Base-by-base conservation (phyloP, 129 eudicot genomes). In the Erigeron canadensis region DNA sequence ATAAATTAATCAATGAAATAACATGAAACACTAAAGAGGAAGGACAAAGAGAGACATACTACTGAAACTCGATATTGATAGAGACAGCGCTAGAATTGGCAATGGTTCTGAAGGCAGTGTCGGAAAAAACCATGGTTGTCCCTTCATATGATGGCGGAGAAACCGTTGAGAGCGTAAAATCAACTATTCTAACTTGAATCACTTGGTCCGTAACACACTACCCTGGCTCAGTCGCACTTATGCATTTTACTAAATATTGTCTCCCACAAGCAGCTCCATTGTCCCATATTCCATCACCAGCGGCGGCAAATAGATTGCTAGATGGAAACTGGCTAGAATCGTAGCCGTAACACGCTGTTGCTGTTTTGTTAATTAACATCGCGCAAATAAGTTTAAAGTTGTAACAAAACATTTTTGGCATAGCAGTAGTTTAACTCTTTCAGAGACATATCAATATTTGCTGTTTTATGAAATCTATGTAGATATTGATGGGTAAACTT, bases 251-350 rank as follows among this genome's bases (percentile, higher is more conserved):
- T 84, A 85, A 48, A 51, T 89, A 89, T 41, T 80, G 89, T 21
- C 91, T 72, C 54, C 96, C 96, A 37, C 92, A 86, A 11, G 96
- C 79, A 0, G 96, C 96, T 12, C 92, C 92, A 48, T 89, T 84
- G 80, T 84, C 91, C 96, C 96, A 89, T 7, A 89, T 83, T 10
- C 89, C 96, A 6, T 80, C 85, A 2, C 91, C 91, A 0, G 88
- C 96, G 6, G 96, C 89, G 46, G 79, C 96, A 21, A 89, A 89
- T 72, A 86, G 63, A 59, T 89, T 84, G 74, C 84, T 82, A 7
- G 87, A 72, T 8, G 96, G 96, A 16, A 89, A 89, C 65, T 89
- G 96, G 59, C 80, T 67, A 4, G 85, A 79, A 46, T 86, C 89
- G 10, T 22, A n/a, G 5, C 89, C 87, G 10, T 77, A 78, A 71